Conservation (phyloP, 768 basidiomycete species). For the Pleurotus giganteus region DNA sequence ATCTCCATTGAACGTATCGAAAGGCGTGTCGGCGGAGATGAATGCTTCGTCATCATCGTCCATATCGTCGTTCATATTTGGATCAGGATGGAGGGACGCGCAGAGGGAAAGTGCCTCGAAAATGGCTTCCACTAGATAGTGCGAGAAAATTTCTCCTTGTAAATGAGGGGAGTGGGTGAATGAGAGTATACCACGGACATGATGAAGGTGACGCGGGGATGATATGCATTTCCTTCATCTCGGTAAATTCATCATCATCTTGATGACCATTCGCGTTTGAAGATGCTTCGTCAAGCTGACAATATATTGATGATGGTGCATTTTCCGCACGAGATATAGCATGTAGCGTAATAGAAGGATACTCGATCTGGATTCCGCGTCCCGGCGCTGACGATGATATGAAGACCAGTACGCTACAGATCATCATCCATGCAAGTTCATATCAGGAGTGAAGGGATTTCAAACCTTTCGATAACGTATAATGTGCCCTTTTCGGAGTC, state of each 20-base stretch:
- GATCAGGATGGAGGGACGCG: constrained; percentile 73
- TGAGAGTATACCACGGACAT: constrained; percentile 44
- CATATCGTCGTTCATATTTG: constrained; percentile 35
- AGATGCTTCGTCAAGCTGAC: constrained; percentile 82
- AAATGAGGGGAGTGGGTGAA: not conserved
- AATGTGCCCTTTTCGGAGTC: constrained; percentile 63
- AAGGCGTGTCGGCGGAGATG: constrained; percentile 46
- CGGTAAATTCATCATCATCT: constrained; percentile 36
- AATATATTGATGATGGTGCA: constrained; percentile 81
- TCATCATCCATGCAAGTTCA: constrained; percentile 9
- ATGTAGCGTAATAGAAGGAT: constrained; percentile 90
- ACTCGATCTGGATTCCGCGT: constrained; percentile 79
- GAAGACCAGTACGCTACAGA: constrained; percentile 69
- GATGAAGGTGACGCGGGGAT: constrained; percentile 56
- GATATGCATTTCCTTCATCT: constrained; percentile 82
- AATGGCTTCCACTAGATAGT: constrained; percentile 67
- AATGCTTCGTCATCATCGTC: constrained; percentile 58
- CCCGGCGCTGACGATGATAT: constrained; percentile 65
- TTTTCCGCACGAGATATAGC: constrained; percentile 76
- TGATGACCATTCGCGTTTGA: constrained; percentile 32
- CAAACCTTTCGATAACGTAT: constrained; percentile 84
- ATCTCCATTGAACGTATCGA: constrained; percentile 55
- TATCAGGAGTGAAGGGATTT: constrained; percentile 1
- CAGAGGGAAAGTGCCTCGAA: constrained; percentile 86
- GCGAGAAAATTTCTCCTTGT: constrained; percentile 7